Evolutionary conservation across 2,329 filamentous ascomycete species (phyloP).

Genomic region (Fusarium beomiforme): DNA sequence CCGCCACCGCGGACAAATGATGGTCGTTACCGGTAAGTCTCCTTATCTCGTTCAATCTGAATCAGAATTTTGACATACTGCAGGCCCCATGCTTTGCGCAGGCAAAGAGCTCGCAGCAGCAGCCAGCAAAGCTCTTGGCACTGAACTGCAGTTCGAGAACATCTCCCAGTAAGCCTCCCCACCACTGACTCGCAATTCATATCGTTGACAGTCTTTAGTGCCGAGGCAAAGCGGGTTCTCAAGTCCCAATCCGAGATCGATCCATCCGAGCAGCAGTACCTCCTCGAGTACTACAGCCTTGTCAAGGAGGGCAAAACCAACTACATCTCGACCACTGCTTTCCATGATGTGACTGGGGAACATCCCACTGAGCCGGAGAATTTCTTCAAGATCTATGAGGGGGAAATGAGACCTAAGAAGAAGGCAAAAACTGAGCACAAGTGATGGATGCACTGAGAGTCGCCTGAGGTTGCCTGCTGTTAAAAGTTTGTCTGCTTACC

Average conservation of each 20-base stretch:
- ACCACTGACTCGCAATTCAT: rapidly evolving
- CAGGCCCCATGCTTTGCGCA: constrained; percentile 57
- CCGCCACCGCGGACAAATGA: constrained; percentile 11
- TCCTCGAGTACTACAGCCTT: constrained; percentile 20
- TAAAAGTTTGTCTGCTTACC: too few species aligned
- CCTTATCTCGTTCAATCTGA: too few species aligned
- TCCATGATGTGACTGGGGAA: constrained; percentile 5
- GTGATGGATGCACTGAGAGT: background rate
- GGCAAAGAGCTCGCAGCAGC: constrained; percentile 58
- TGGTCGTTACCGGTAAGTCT: constrained; percentile 6
- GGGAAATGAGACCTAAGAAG: constrained; percentile 11
- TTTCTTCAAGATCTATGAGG: constrained; percentile 22
- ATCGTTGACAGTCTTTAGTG: background rate
- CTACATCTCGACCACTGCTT: constrained; percentile 1
- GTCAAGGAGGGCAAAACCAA: constrained; percentile 16
- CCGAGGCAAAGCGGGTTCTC: constrained; percentile 10
- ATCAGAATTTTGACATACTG: background rate
- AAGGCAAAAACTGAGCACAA: constrained; percentile 18
- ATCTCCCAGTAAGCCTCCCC: constrained; percentile 23
- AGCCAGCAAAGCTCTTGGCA: constrained; percentile 56
- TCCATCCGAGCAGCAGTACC: constrained; percentile 1
- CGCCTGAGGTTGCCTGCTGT: too few species aligned
- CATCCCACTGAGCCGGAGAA: constrained; percentile 4
- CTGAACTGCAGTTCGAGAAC: constrained; percentile 43
- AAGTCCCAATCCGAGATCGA: constrained; percentile 4